Evolutionary conservation across 1,284 basidiomycete species (phyloP).

Genomic region (Meira miltonrushii): DNA sequence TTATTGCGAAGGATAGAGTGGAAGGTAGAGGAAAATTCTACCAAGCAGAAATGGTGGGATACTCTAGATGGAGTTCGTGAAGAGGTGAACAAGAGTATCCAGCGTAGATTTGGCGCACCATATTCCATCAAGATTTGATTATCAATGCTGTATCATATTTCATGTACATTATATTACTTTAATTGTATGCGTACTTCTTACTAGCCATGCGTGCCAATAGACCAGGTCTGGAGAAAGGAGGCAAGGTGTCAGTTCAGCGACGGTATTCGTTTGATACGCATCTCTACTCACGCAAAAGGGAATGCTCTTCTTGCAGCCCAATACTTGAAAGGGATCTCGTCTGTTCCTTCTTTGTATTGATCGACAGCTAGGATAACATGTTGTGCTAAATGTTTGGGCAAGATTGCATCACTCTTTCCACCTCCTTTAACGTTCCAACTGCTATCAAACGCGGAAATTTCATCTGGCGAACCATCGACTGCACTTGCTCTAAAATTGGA

Average conservation of each 20-base stretch:
- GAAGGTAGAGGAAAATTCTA: neutral
- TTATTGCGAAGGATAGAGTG: neutral
- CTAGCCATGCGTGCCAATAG: conserved; percentile 3
- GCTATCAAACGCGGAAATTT: conserved; percentile 21
- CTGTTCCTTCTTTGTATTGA: conserved; percentile 21
- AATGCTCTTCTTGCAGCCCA: conserved; percentile 23
- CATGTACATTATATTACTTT: no score
- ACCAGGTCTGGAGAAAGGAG: conserved; percentile 11
- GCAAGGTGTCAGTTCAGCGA: neutral
- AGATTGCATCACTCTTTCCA: conserved; percentile 25
- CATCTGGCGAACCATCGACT: conserved; percentile 25
- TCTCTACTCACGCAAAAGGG: conserved; percentile 19
- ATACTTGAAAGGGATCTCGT: conserved; percentile 30
- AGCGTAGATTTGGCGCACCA: neutral
- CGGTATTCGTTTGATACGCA: neutral
- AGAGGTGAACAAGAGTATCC: neutral
- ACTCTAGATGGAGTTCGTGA: neutral
- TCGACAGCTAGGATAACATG: conserved; percentile 34
- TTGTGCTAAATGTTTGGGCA: conserved; percentile 22
- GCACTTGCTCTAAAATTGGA: conserved; percentile 42
- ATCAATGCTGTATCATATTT: no score
- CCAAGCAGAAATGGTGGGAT: neutral
- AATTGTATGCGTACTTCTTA: no score
- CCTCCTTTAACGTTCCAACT: conserved; percentile 27
- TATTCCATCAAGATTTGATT: neutral